Conservation (phyloP, 2,329 filamentous ascomycete genomes). For the Verticillium alfalfae region DNA sequence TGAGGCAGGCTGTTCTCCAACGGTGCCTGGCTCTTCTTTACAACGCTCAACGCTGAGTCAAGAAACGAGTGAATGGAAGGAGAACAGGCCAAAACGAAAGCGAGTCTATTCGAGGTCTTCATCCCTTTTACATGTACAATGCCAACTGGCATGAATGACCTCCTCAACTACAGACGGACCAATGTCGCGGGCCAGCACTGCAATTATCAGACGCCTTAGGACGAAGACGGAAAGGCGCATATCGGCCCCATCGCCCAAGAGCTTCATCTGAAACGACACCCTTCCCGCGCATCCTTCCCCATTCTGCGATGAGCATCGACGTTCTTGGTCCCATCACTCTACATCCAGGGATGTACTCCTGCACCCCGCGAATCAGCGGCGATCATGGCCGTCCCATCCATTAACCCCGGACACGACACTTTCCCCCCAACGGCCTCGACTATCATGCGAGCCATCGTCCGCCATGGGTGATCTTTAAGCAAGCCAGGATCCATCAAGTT, state of each 20-base stretch:
- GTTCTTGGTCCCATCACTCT: not conserved
- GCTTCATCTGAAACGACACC: constrained; percentile 1
- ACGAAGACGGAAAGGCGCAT: not conserved
- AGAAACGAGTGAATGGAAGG: not conserved
- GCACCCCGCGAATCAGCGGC: constrained; percentile 2
- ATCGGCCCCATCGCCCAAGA: not conserved
- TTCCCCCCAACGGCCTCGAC: not conserved
- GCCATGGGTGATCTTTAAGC: not conserved
- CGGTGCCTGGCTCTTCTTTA: too few species aligned
- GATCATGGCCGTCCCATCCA: not conserved
- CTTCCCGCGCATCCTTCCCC: not conserved
- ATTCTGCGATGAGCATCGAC: not conserved
- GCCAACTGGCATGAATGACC: not conserved
- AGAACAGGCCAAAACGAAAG: not conserved
- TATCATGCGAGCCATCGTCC: not conserved
- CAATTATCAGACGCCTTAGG: not conserved
- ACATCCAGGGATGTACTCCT: not conserved
- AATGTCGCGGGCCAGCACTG: not conserved
- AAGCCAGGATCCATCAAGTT: not conserved
- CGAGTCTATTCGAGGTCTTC: not conserved
- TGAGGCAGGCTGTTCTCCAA: not conserved
- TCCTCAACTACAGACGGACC: not conserved
- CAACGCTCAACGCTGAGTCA: not conserved
- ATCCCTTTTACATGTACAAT: not conserved
- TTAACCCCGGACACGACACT: constrained; percentile 1